phyloP scores from a whole-genome alignment of 495 filamentous ascomycete species.

The Penicillium odoratum region DNA sequence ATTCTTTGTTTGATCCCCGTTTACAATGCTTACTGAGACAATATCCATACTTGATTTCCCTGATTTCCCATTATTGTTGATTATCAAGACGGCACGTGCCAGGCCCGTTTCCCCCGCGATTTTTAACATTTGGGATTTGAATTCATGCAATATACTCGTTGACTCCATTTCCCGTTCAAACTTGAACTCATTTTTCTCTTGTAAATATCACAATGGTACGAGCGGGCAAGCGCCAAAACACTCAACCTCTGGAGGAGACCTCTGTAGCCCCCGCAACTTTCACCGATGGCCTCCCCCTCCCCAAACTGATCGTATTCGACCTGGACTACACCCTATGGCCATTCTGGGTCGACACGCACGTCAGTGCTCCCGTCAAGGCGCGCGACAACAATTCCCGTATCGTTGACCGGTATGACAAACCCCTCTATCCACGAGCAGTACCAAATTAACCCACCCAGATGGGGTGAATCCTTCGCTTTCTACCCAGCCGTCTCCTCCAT shows the following conservation, averaged over 20 bases:
- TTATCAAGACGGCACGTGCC: neutral
- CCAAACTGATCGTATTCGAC: conserved; percentile 86
- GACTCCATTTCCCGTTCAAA: neutral
- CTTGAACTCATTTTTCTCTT: neutral
- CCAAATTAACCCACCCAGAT: conserved; percentile 36
- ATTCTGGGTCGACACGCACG: conserved; percentile 95
- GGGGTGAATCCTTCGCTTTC: conserved; percentile 77
- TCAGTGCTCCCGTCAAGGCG: conserved; percentile 74
- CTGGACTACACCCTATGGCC: conserved; percentile 98
- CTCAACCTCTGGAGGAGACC: conserved; percentile 38
- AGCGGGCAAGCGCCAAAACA: conserved; percentile 40
- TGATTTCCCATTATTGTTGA: neutral
- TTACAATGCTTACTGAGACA: neutral
- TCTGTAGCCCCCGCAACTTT: conserved; percentile 59
- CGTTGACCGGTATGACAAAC: conserved; percentile 42
- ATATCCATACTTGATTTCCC: neutral
- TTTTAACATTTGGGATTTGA: neutral
- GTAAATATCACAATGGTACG: conserved; percentile 24
- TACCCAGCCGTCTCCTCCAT: conserved; percentile 76
- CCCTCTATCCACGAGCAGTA: neutral
- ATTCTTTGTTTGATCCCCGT: neutral
- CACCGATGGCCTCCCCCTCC: conserved; percentile 76
- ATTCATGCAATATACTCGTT: neutral
- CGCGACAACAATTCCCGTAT: conserved; percentile 56
- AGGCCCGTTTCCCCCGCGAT: neutral